Conservation (phyloP, 2,329 filamentous ascomycete genomes). For the Sclerotinia nivalis region DNA sequence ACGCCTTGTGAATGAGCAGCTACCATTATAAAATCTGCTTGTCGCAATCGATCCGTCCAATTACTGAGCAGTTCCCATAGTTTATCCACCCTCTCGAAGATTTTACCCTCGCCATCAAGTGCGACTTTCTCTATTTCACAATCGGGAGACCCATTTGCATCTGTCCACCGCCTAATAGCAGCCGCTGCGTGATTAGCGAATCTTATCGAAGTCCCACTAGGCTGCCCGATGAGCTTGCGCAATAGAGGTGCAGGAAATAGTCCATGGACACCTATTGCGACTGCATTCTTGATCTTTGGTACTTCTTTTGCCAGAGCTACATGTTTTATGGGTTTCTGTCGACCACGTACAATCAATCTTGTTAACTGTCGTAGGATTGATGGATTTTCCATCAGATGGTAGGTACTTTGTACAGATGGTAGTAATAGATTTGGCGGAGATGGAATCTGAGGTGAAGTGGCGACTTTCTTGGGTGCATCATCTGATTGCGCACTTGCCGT, state of each 20-base stretch:
- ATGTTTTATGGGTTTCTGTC: conserved; percentile 63
- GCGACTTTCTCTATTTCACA: conserved; percentile 90
- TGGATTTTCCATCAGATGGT: conserved; percentile 64
- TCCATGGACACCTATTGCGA: conserved; percentile 93
- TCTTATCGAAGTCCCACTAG: conserved; percentile 90
- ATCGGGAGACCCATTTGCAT: conserved; percentile 69
- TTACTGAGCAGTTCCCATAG: conserved; percentile 94
- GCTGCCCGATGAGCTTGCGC: conserved; percentile 89
- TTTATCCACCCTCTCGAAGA: conserved; percentile 84
- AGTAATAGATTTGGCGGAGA: conserved; percentile 62
- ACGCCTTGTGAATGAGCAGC: conserved; percentile 96
- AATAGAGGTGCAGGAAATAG: conserved; percentile 87
- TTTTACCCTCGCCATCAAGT: conserved; percentile 90
- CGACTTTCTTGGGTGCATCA: conserved; percentile 28
- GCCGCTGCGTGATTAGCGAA: conserved; percentile 87
- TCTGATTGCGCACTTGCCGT: conserved; percentile 23
- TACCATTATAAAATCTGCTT: conserved; percentile 86
- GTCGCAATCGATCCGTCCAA: conserved; percentile 87
- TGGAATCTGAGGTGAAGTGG: conserved; percentile 29
- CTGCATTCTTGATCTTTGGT: conserved; percentile 76
- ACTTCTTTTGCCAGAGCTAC: conserved; percentile 69
- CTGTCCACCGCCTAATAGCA: conserved; percentile 80
- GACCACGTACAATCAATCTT: conserved; percentile 56
- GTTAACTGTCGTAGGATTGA: conserved; percentile 69
- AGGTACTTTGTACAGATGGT: conserved; percentile 69